Base-by-base conservation (phyloP, 192 early-diverging fungal species). In the Allomyces macrogynus region DNA sequence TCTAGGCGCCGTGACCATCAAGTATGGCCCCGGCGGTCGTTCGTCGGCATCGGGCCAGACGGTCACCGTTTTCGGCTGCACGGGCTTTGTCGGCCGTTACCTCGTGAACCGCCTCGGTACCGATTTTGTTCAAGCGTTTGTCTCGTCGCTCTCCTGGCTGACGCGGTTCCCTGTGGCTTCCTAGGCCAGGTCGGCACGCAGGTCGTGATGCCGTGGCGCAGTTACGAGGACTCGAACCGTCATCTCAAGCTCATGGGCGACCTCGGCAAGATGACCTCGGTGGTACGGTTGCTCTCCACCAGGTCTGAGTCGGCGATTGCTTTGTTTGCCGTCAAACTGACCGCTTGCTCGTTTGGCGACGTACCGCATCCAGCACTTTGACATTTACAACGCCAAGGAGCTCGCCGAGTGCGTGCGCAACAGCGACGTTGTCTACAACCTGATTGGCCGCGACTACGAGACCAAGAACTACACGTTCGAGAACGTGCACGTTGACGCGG, bases 381-480 rank as follows among this genome's bases (percentile, higher is more conserved):
- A 95, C 71, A 70, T 95, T 49, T 84, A 87, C 65, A 89, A 98
- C 76, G 86, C 88, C 63, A 81, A 87, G 57, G 80, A 82, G 68
- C 83, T 98, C 66, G 78, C 78, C 27, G 88, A 89, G 71, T 83
- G 81, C 70, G 80, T 98, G 49, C 87, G 87, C 66, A 87, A 98
- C 77, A 92, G 91, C 24, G 95, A 98, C 69, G 84, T 89, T 60
- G 92, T 98, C 66, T 89, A 91, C 74, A 98, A 98, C 72, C 81
- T 92, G 63, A 86, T 98, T 64, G 95, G 92, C 14, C 82, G 86
- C 70, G 88, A 91, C 78, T 93, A 86, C 66, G 82, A 84, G 64
- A 94, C 95, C 64, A 92, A 90, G 88, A 96, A 95, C 85, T 98
- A 92, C 71, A 80, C 81, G 11, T 86, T 90, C 68, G 76, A 90